Evolutionary conservation across 495 filamentous ascomycete species (phyloP).

Genomic region (Umbilicaria muhlenbergii): DNA sequence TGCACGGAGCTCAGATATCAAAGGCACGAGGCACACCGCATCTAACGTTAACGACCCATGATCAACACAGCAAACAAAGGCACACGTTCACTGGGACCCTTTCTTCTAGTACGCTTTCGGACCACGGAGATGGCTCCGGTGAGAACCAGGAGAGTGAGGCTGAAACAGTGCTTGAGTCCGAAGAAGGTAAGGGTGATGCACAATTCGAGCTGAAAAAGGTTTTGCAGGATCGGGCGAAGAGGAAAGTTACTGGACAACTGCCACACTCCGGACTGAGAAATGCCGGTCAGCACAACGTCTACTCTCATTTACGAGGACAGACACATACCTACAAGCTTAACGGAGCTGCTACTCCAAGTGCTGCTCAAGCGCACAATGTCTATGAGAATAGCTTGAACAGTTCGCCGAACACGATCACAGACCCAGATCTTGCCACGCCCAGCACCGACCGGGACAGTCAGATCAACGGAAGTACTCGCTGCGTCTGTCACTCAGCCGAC

Average conservation of each 20-base stretch:
- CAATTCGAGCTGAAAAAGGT: conserved; percentile 57
- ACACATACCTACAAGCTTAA: too few species aligned
- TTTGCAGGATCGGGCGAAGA: conserved; percentile 43
- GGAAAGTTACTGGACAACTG: conserved; percentile 10
- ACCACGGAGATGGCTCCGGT: neutral
- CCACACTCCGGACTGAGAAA: too few species aligned
- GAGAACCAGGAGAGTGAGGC: conserved; percentile 31
- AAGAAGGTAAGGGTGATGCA: conserved; percentile 37
- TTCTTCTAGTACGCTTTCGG: too few species aligned
- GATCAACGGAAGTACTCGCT: conserved; percentile 44
- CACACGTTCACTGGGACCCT: too few species aligned
- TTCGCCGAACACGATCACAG: conserved; percentile 55
- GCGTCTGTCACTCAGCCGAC: conserved; percentile 52
- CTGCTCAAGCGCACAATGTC: conserved; percentile 24
- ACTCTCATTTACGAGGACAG: too few species aligned
- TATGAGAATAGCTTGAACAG: conserved; percentile 24
- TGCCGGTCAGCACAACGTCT: too few species aligned
- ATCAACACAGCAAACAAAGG: neutral
- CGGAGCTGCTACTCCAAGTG: conserved; percentile 14
- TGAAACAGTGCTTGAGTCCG: conserved; percentile 36
- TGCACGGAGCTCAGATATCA: neutral
- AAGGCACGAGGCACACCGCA: neutral
- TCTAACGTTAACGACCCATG: neutral
- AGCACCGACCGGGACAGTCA: conserved; percentile 42
- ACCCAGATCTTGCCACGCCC: conserved; percentile 50